Evolutionary conservation across 1,284 basidiomycete species (phyloP).

Genomic region (Marasmius fiardii): DNA sequence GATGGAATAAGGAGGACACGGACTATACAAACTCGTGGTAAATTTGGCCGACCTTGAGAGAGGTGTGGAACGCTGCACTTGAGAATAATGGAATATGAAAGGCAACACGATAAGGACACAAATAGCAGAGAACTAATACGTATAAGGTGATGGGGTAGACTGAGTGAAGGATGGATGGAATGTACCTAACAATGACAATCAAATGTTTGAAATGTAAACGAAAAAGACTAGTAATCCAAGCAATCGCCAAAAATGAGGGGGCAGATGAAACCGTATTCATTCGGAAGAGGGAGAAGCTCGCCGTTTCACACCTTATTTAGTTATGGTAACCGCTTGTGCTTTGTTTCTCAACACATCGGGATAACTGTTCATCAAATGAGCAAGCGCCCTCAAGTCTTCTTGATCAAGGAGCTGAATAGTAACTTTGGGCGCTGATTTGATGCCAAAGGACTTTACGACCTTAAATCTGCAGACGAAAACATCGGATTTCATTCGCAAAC

Average conservation of each 20-base stretch:
- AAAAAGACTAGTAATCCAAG: neutral
- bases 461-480: constrained; percentile 50
- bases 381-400: constrained; percentile 79
- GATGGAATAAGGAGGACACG: neutral
- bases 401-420: constrained; percentile 81
- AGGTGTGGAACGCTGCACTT: neutral
- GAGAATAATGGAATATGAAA: neutral
- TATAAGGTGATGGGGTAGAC: neutral
- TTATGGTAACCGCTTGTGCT: constrained; percentile 26
- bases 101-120: neutral
- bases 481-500: neutral
- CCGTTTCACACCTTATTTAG: constrained; percentile 14
- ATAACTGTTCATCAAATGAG: constrained; percentile 86
- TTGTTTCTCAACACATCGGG: constrained; percentile 80
- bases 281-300: no score
- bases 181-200: no score
- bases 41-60: no score
- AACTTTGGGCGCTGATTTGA: constrained; percentile 81
- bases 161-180: neutral
- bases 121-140: neutral
- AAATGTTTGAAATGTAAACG: neutral
- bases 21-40: neutral
- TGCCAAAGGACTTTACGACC: constrained; percentile 73
- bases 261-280: no score
- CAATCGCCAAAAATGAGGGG: neutral